Evolutionary conservation across 345 rosid species (phyloP), one percentile per base, ranked within the genome.

Genomic region (Bretschneidera sinensis): DNA sequence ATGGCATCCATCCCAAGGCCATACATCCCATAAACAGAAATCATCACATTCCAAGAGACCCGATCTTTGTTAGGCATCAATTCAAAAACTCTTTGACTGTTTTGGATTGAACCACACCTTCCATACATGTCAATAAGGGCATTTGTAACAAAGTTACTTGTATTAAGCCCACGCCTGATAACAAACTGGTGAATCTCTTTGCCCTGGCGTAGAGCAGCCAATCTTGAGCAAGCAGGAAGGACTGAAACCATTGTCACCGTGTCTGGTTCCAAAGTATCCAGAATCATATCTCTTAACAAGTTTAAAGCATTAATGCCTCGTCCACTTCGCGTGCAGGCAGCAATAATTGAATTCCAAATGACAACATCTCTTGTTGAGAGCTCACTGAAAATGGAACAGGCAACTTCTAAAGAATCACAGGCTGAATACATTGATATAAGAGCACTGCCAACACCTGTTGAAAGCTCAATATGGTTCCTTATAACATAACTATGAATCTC

Each of bases 101-200:
- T 52, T 57, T 69, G 59, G 43, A 65, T 66, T 48, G 67, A 53
- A 14, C 71, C 71, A 11, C 74, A 74, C 25, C 66, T 60, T 22
- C 71, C 74, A 74, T 74, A 69, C 65, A 69, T 58, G 1, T 62
- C 64, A 15, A 62, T 43, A 57, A 74, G 74, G 1, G 74, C 65
- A 54, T 66, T 74, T 51, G 60, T 52, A 2, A 65, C 71, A 34
- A 66, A 66, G 65, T 59, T 65, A 25, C 67, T 63, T 19, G 21
- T 54, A 49, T 63, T 47, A 13, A 69, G 78, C 35, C 78, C 68
- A 52, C 63, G 64, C 28, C 69, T 57, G 60, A 74, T 66, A 57
- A 74, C 48, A 54, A 69, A 79, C 15, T 64, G 70, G 70, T 79
- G 83, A 25, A 74, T 63, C 64, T 76, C 72, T 70, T 74, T 79